phyloP scores from a whole-genome alignment of 2,329 filamentous ascomycete species.

The Ascochyta koolunga region DNA sequence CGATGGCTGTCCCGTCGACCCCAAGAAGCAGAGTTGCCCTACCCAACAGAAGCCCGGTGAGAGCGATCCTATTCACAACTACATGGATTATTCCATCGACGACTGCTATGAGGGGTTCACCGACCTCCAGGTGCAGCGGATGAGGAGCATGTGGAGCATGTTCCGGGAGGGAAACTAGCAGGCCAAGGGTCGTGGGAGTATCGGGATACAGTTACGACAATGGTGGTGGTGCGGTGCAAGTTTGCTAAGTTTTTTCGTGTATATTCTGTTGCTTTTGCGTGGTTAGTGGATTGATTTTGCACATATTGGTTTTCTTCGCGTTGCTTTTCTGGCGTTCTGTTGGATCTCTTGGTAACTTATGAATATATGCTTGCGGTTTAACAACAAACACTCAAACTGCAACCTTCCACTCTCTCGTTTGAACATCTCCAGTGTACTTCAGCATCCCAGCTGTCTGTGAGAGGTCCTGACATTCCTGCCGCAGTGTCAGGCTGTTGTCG shows the following conservation, averaged over 20 bases:
- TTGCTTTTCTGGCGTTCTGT: constrained; percentile 5
- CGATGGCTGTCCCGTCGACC: constrained; percentile 58
- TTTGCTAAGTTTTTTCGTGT: constrained; percentile 10
- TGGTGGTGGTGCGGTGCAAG: constrained; percentile 7
- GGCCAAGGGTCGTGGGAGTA: not conserved
- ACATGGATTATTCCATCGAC: constrained; percentile 66
- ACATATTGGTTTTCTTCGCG: constrained; percentile 10
- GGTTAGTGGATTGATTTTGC: constrained; percentile 4
- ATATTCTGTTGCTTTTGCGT: constrained; percentile 11
- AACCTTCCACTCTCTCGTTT: not conserved
- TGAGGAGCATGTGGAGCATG: constrained; percentile 59
- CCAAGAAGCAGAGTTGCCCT: constrained; percentile 60
- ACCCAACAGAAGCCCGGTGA: constrained; percentile 40
- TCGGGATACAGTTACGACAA: not conserved
- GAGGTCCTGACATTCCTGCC: constrained; percentile 1
- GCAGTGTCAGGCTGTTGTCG: not conserved
- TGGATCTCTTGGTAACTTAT: not conserved
- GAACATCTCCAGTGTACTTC: not conserved
- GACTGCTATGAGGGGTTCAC: constrained; percentile 62
- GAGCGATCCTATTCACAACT: constrained; percentile 62
- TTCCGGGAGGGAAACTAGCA: constrained; percentile 47
- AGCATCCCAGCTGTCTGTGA: not conserved
- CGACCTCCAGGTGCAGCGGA: constrained; percentile 55
- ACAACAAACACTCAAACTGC: not conserved
- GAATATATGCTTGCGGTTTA: constrained; percentile 8